Conservation (phyloP, 306 rosid genomes). For the Pterocarpus santalinus region DNA sequence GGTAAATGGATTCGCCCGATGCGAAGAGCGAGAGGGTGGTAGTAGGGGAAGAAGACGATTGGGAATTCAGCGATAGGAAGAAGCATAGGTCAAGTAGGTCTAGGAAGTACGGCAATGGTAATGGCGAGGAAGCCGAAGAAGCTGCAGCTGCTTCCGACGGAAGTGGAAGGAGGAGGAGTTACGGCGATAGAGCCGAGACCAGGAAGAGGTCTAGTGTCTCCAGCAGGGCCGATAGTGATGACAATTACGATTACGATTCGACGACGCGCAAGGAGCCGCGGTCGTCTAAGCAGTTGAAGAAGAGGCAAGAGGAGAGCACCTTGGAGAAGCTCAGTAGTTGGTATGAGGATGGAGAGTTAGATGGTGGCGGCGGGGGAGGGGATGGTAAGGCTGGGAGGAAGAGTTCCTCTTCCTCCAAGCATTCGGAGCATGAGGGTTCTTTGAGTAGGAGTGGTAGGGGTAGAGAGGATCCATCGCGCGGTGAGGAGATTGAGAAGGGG, state of each 20-base stretch:
- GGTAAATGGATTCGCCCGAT: constrained; percentile 48
- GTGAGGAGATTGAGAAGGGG: constrained; percentile 60
- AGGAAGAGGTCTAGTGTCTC: constrained; percentile 70
- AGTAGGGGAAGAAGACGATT: constrained; percentile 69
- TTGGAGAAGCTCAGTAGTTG: constrained; percentile 92
- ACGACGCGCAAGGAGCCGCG: constrained; percentile 63
- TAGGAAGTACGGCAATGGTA: constrained; percentile 57
- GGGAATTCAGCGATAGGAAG: constrained; percentile 80
- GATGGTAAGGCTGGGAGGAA: constrained; percentile 68
- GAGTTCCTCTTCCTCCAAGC: constrained; percentile 52
- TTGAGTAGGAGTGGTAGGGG: constrained; percentile 62
- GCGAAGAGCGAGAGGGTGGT: constrained; percentile 66
- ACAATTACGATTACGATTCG: constrained; percentile 77
- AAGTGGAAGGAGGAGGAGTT: constrained; percentile 68
- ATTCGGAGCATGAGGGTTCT: constrained; percentile 63
- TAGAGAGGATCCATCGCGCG: constrained; percentile 63
- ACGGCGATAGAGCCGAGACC: constrained; percentile 59
- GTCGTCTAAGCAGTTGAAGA: constrained; percentile 71
- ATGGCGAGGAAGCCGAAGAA: constrained; percentile 71
- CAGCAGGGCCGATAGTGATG: constrained; percentile 70
- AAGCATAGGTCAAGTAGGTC: constrained; percentile 83
- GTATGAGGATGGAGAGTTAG: constrained; percentile 94
- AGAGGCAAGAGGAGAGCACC: constrained; percentile 89
- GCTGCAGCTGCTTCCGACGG: constrained; percentile 63
- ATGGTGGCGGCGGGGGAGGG: constrained; percentile 71